Base-by-base conservation (phyloP, 805 yeast genomes). In the Alloascoidea hylecoeti region DNA sequence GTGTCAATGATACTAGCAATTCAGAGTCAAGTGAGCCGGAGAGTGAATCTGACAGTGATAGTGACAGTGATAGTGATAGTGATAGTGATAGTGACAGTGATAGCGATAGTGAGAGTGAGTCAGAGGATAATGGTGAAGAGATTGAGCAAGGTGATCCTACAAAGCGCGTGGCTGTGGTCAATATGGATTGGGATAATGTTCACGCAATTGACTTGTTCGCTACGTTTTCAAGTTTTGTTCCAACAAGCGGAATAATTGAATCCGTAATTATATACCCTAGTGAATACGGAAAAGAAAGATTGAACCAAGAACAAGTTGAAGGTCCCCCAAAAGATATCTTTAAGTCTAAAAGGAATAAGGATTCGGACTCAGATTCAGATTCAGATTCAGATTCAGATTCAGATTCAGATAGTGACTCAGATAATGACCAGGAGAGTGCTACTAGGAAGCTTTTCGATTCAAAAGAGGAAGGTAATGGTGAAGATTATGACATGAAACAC, bases 131-230 rank as follows among this genome's bases (percentile, higher is more conserved):
- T 46, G 67, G 64, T 18, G 62, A 61, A 5, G 68, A 72, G 38
- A 81, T 92, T n/a, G 86, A 82, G 36, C 78, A 75, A 37, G 94
- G 95, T 35, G 96, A 89, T 2, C 94, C 95, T 18, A 67, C 94
- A 1, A 63, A 61, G 23, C 64, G 82, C 4, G 65, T 92, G 50
- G 98, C 98, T 0, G 95, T 79, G 1, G 97, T 92, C 18, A 92
- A 92, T 51, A 64, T 92, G 70, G 98, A 92, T 53, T 92, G 98
- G 98, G 98, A 92, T 49, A 82, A 92, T 51, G 68, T 92, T n/a
- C 70, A 74, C 35, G 81, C 97, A 0, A 72, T 73, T 3, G 97
- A 92, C 53, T 61, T 89, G 44, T 72, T 83, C 79, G 94, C 94
- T 3, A 79, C 97, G 0, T 85, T 89, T 49, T 61, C 76, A 4